These are phyloP conservation scores for Fomitopsis pulvina DNA, from an alignment of 768 basidiomycete genomes.

Conservation along the genomic window DNA sequence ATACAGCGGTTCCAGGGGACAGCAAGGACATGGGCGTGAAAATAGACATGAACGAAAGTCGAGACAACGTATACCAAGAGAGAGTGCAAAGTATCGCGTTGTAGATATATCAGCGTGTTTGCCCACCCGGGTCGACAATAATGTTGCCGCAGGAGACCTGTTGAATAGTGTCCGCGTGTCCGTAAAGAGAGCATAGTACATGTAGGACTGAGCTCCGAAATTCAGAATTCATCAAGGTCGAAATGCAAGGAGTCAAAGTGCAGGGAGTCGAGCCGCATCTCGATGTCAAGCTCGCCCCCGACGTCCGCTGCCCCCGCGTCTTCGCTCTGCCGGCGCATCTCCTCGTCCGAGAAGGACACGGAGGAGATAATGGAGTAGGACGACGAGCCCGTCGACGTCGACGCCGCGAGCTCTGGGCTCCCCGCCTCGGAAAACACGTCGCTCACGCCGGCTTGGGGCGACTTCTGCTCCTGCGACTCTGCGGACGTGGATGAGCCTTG, in stretches of 20 bases:
- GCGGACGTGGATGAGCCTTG: conserved; percentile 1
- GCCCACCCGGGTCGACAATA: too few species aligned
- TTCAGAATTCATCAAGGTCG: conserved; percentile 48
- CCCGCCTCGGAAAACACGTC: too few species aligned
- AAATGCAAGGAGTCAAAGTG: conserved; percentile 70
- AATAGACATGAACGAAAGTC: too few species aligned
- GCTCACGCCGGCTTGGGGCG: neutral
- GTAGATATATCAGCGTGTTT: too few species aligned
- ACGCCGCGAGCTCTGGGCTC: neutral
- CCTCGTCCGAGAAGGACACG: neutral
- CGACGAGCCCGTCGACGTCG: neutral
- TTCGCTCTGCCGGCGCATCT: neutral
- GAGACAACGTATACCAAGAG: too few species aligned
- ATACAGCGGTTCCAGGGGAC: too few species aligned
- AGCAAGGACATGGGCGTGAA: too few species aligned
- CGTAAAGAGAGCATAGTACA: too few species aligned
- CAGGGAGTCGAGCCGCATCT: conserved; percentile 67
- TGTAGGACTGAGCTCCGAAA: too few species aligned
- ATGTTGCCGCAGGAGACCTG: too few species aligned
- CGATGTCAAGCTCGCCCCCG: conserved; percentile 39
- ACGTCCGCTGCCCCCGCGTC: conserved; percentile 1
- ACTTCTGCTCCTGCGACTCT: neutral
- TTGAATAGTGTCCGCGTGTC: too few species aligned
- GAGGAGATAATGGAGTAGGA: conserved; percentile 4
- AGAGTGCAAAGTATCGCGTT: too few species aligned